A percentile compares a stretch with the other conserved stretches of the same genome.
phyloP scores from a whole-genome alignment of 139 green algal species.

The Chlamydomonas sp. region DNA sequence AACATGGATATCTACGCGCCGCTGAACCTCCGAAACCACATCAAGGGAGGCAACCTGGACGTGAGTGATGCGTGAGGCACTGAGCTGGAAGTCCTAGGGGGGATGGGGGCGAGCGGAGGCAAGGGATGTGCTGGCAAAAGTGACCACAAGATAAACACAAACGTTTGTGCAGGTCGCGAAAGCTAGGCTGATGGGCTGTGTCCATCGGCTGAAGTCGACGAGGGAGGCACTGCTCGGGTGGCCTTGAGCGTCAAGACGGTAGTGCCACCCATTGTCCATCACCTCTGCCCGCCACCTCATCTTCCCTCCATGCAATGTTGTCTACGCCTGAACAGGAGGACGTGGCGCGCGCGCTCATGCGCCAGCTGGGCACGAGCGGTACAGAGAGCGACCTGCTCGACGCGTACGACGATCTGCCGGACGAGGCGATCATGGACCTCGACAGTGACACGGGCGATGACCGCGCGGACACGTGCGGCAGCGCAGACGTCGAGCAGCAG shows the following conservation, averaged over 20 bases:
- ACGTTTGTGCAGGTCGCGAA: too few species aligned
- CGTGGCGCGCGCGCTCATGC: conserved; percentile 25
- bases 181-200: too few species aligned
- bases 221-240: too few species aligned
- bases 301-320: not conserved
- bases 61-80: not conserved
- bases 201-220: too few species aligned
- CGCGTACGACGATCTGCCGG: not conserved
- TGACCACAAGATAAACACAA: too few species aligned
- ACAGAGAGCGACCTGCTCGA: not conserved
- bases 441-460: not conserved
- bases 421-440: not conserved
- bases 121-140: too few species aligned
- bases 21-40: not conserved
- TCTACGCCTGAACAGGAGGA: conserved; percentile 1
- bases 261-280: too few species aligned
- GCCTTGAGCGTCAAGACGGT: too few species aligned
- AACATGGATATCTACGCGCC: conserved; percentile 17
- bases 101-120: too few species aligned
- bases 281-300: too few species aligned
- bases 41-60: conserved; percentile 18
- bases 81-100: too few species aligned
- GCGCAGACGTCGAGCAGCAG: not conserved
- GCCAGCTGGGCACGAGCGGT: not conserved
- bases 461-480: not conserved